Evolutionary conservation across 345 rosid species (phyloP).

Genomic region (Eucalyptus victrix): DNA sequence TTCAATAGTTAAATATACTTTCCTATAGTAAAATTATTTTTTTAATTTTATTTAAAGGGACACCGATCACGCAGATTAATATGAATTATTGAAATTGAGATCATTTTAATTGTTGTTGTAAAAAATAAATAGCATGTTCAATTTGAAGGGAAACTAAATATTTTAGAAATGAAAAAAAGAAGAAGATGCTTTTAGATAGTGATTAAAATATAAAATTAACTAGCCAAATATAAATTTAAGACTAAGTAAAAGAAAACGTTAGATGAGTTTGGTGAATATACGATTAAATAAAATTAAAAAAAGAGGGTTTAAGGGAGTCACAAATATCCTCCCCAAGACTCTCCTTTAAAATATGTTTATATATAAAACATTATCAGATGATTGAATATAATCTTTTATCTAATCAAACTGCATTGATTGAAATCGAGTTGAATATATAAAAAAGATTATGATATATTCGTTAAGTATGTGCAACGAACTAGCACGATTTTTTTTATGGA

Average conservation of each 20-base stretch:
- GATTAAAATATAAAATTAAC: neutral
- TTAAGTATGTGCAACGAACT: neutral
- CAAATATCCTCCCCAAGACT: neutral
- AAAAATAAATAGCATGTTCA: neutral
- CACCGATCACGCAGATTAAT: fast-evolving
- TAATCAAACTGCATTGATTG: neutral
- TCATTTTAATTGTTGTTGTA: neutral
- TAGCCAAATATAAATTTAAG: neutral
- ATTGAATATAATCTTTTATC: neutral
- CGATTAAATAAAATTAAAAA: too few species aligned
- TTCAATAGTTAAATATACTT: neutral
- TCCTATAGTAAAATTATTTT: neutral
- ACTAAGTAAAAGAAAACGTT: neutral
- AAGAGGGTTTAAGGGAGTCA: neutral
- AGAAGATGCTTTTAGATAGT: neutral
- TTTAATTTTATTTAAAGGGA: neutral
- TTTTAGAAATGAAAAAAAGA: too few species aligned
- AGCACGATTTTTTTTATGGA: neutral
- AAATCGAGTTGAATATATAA: too few species aligned
- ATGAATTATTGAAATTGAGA: neutral
- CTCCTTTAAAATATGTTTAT: neutral
- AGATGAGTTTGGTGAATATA: neutral
- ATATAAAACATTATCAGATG: neutral
- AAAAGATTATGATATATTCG: neutral
- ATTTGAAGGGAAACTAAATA: neutral